Percentiles rank a stretch among this genome's conserved stretches.
Conservation (phyloP, 2,329 filamentous ascomycete species). For the Sphaerulina populicola region DNA sequence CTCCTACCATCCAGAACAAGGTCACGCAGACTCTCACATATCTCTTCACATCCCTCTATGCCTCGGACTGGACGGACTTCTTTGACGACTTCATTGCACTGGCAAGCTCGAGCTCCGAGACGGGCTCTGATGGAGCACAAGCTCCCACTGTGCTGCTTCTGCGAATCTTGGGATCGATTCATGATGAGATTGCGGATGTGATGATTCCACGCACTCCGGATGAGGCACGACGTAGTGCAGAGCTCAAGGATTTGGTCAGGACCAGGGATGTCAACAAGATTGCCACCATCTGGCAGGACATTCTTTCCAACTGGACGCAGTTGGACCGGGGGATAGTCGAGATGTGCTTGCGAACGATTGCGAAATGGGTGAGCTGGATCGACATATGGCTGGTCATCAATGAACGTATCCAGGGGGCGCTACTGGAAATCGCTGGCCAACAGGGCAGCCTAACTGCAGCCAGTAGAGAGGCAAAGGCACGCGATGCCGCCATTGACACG, state of each 20-base stretch:
- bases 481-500: conserved; percentile 85
- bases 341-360: conserved; percentile 82
- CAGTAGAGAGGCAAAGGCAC: conserved; percentile 61
- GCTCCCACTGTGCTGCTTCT: conserved; percentile 78
- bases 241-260: conserved; percentile 84
- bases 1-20: conserved; percentile 82
- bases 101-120: conserved; percentile 52
- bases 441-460: conserved; percentile 50
- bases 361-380: conserved; percentile 98
- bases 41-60: conserved; percentile 81
- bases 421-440: conserved; percentile 80
- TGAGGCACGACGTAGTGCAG: conserved; percentile 76
- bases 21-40: conserved; percentile 92
- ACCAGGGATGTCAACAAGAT: conserved; percentile 82
- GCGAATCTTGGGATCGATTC: conserved; percentile 76
- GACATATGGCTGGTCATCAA: conserved; percentile 92
- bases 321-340: conserved; percentile 65
- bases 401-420: conserved; percentile 70
- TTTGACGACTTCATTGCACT: conserved; percentile 81
- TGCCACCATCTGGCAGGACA: conserved; percentile 81
- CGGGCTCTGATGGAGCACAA: conserved; percentile 54
- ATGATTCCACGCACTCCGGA: conserved; percentile 68
- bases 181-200: conserved; percentile 95
- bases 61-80: conserved; percentile 77
- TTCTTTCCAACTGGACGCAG: conserved; percentile 68